These are phyloP conservation scores for Hondaea fermentalgiana DNA, from an alignment of 108 stramenopile species.

Conservation along the genomic window DNA sequence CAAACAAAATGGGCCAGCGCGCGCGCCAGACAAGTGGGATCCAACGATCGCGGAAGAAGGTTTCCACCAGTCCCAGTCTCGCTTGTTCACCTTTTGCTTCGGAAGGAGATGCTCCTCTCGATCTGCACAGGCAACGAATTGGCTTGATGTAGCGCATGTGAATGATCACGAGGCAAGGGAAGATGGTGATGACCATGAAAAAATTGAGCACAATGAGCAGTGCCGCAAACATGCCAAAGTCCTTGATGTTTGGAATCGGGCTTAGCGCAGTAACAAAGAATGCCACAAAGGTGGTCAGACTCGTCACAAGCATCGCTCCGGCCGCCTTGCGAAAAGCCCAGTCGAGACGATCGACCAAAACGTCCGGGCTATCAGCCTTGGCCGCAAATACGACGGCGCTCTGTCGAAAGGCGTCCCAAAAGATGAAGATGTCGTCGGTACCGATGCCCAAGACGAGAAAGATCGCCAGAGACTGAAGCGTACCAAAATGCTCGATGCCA, in stretches of 20 bases:
- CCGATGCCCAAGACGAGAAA: slow-evolving; percentile 36
- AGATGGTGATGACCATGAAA: slow-evolving; percentile 20
- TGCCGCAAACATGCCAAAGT: slow-evolving; percentile 34
- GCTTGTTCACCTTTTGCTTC: neutral
- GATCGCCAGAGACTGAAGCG: slow-evolving; percentile 19
- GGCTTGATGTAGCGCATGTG: neutral
- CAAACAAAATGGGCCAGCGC: neutral
- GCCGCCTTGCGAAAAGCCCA: neutral
- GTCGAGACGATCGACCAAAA: neutral
- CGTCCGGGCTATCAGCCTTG: neutral
- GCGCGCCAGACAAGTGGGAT: neutral
- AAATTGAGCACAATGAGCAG: slow-evolving; percentile 24
- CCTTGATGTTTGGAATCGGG: slow-evolving; percentile 9
- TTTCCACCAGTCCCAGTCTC: neutral
- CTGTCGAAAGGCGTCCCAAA: slow-evolving; percentile 6
- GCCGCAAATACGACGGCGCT: neutral
- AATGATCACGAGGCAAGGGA: slow-evolving; percentile 17
- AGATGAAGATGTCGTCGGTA: slow-evolving; percentile 25
- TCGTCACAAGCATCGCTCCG: neutral
- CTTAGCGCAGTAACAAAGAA: slow-evolving; percentile 20
- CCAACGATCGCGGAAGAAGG: neutral
- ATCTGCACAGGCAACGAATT: neutral
- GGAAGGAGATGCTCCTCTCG: neutral
- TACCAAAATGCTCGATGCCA: slow-evolving; percentile 15
- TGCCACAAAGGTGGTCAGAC: slow-evolving; percentile 13